Evolutionary conservation across 306 rosid species (phyloP), one percentile per base, ranked within the genome.

Genomic region (Pueraria montana): DNA sequence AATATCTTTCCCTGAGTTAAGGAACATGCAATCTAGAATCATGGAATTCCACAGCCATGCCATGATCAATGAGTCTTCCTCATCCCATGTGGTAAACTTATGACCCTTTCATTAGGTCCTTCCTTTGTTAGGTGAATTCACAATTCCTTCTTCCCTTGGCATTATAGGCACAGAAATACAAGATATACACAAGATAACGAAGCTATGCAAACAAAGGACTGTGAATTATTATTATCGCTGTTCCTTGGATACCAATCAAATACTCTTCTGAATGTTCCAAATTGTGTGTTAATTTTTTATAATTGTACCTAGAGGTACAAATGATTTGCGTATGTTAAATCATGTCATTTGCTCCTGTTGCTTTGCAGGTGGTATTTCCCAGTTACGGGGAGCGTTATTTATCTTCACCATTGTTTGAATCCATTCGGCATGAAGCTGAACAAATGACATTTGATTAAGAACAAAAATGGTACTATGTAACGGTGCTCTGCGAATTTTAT

Each of bases 371-470:
- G 72, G 17, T 91, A n/a, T 88, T 91, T 56, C 90, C 95, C 2
- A 89, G 89, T 50, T 85, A 23, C 26, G 95, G 93, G 59, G 95
- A 89, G 86, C 91, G 89, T 40, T 89, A 89, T 67, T 65, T 89
- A 76, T 91, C 91, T 10, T 48, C 91, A 2, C 56, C 53, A 20
- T 70, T 91, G 34, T 91, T 91, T 50, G 92, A 89, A 74, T 80
- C 90, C 84, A 32, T 83, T 30, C 84, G 91, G 79, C 88, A 59
- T 5, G 88, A 90, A 74, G 97, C 86, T 6, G 88, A 90, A 79
- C 88, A 86, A 68, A 90, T 92, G 91, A 63, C 81, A 9, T 62
- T 61, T 70, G 83, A 80, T 17, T 87, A 65, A 86, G 80, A 49
- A 69, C 36, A n/a, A 40, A 14, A 69, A n/a, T n/a, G n/a, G n/a